Evolutionary conservation across 352 stramenopile genomes (phyloP), one percentile per base, ranked within the genome.

Genomic region (Globisporangium okanoganense): DNA sequence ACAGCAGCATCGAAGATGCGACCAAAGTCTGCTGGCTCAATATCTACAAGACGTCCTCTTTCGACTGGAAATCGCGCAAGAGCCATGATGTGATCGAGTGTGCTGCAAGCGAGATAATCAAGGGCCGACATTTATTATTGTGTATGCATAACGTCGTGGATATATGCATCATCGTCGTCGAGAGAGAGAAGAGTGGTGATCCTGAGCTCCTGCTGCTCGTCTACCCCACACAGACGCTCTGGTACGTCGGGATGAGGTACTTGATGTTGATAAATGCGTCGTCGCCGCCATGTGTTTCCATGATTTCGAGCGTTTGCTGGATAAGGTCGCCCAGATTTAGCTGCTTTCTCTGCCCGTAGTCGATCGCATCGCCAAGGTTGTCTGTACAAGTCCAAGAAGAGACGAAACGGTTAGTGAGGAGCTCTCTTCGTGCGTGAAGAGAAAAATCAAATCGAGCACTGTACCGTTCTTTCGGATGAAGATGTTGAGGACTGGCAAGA

Each of bases 201-300:
- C 49, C 5, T 29, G 5, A 29, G 41, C 24, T 51, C 20, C n/a
- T 18, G 2, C 5, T n/a, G 12, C 4, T 7, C 2, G 7, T 7
- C 62, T 64, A 94, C 45, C 82, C 82, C 10, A 92, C 78, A 40
- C 85, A 94, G 9, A 94, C 89, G 66, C 90, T 98, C 73, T 98
- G 92, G 76, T 98, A 99, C 1, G 96, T 97, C 3, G 96, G 96
- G 24, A 99, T 77, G 58, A 99, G 87, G 65, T 99, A 99, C 67
- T 99, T 99, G 73, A 99, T 99, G 78, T 99, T 99, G 71, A 99
- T 98, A 72, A 99, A 99, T 4, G 96, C 96, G 71, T 99, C 92
- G 67, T 98, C 90, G 18, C 96, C 96, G 31, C 96, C 96, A 60
- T 98, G 90, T 6, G 91, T 87, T 72, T 99, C 96, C 69, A 99